These are phyloP conservation scores for Capsicum chinense DNA, from an alignment of 257 asterid species.

Conservation along the genomic window DNA sequence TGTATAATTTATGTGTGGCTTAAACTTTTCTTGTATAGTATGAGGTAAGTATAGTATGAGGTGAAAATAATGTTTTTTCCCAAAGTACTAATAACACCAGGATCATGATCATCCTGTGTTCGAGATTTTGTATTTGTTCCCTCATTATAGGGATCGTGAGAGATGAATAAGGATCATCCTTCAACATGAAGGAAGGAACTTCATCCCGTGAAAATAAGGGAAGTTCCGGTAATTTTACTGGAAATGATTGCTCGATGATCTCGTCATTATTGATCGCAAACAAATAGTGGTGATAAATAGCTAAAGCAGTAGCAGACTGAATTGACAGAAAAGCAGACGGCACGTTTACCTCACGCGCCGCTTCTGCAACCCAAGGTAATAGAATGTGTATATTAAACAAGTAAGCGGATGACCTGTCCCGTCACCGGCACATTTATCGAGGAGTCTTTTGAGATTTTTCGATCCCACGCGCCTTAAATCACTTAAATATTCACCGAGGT, in stretches of 20 bases:
- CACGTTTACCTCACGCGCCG: slow-evolving; percentile 55
- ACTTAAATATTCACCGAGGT: slow-evolving; percentile 29
- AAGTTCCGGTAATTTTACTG: slow-evolving; percentile 53
- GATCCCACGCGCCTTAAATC: slow-evolving; percentile 45
- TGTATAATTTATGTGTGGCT: too few species aligned
- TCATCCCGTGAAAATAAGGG: slow-evolving; percentile 49
- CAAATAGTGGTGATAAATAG: slow-evolving; percentile 53
- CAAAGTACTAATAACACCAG: slow-evolving; percentile 47
- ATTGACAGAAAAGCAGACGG: slow-evolving; percentile 67
- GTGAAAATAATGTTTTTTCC: too few species aligned
- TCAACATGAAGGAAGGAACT: slow-evolving; percentile 58
- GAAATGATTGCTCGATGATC: slow-evolving; percentile 19
- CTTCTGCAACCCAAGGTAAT: slow-evolving; percentile 58
- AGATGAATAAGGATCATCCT: slow-evolving; percentile 4
- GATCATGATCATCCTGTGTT: slow-evolving; percentile 23
- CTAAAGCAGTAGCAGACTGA: slow-evolving; percentile 65
- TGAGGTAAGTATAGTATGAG: too few species aligned
- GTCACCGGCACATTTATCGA: slow-evolving; percentile 28
- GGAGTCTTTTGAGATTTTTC: slow-evolving; percentile 33
- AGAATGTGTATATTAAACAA: slow-evolving; percentile 52
- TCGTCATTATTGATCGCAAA: slow-evolving; percentile 53
- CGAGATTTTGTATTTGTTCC: slow-evolving; percentile 51
- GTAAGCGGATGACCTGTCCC: slow-evolving; percentile 50
- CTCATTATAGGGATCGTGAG: slow-evolving; percentile 38
- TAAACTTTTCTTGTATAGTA: too few species aligned